These are phyloP conservation scores for Stachybotrys chlorohalonatus DNA, from an alignment of 2,329 filamentous ascomycete genomes.

Conservation along the genomic window DNA sequence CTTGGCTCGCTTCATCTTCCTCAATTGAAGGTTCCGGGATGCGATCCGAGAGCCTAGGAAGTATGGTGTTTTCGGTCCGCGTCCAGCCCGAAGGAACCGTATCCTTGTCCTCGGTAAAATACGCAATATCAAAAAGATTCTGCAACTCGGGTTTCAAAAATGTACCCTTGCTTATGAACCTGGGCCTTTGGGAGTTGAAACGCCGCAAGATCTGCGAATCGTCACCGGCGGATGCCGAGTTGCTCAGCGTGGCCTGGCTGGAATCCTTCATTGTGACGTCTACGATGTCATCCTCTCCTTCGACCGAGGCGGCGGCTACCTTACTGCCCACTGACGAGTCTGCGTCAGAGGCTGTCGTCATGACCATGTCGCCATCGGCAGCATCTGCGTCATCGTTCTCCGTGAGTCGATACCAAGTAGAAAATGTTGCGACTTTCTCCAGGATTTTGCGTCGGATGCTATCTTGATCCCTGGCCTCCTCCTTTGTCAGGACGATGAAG, in stretches of 20 bases:
- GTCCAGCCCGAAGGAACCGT: slow-evolving; percentile 64
- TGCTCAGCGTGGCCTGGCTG: slow-evolving; percentile 17
- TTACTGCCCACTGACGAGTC: slow-evolving; percentile 61
- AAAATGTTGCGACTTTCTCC: slow-evolving; percentile 65
- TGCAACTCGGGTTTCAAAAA: slow-evolving; percentile 57
- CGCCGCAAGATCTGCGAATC: slow-evolving; percentile 27
- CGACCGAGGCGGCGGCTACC: slow-evolving; percentile 68
- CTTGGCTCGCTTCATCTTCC: slow-evolving; percentile 40
- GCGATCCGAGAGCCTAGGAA: slow-evolving; percentile 42
- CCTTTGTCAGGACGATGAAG: slow-evolving; percentile 66
- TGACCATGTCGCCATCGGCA: slow-evolving; percentile 59
- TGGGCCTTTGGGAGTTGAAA: slow-evolving; percentile 41
- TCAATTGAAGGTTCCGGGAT: slow-evolving; percentile 30
- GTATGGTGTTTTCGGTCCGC: slow-evolving; percentile 46
- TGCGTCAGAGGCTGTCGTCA: slow-evolving; percentile 53
- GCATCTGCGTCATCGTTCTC: slow-evolving; percentile 37
- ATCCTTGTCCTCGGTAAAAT: slow-evolving; percentile 47
- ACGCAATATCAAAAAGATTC: slow-evolving; percentile 69
- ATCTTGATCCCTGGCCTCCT: slow-evolving; percentile 61
- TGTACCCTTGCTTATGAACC: slow-evolving; percentile 40
- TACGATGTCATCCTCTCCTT: slow-evolving; percentile 84
- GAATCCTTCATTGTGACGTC: slow-evolving; percentile 77
- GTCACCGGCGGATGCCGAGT: slow-evolving; percentile 7
- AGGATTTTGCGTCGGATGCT: slow-evolving; percentile 72
- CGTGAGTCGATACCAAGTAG: slow-evolving; percentile 57